Evolutionary conservation across 2,329 filamentous ascomycete genomes (phyloP).

Genomic region (Cytospora chrysosperma): DNA sequence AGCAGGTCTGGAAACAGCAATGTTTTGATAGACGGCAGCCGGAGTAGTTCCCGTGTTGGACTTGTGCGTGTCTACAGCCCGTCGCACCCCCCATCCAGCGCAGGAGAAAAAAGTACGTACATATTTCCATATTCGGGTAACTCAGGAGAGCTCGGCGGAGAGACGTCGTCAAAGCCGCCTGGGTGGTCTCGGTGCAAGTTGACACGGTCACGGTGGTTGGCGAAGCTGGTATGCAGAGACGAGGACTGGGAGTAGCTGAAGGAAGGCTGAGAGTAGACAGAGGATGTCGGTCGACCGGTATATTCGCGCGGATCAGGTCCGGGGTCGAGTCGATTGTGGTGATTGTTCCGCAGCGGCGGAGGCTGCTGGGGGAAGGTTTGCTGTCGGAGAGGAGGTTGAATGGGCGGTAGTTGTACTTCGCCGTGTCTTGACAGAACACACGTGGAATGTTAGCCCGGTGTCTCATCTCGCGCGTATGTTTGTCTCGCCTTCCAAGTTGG

Average conservation of each 20-base stretch:
- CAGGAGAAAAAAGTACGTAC: constrained; percentile 42
- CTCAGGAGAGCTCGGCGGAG: constrained; percentile 59
- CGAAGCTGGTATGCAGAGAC: constrained; percentile 38
- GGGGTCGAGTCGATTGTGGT: not conserved
- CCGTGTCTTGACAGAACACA: not conserved
- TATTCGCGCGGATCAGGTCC: constrained; percentile 14
- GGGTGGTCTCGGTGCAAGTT: constrained; percentile 22
- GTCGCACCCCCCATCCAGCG: too few species aligned
- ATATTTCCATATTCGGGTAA: constrained; percentile 35
- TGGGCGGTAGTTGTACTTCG: constrained; percentile 1
- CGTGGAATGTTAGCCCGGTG: constrained; percentile 2
- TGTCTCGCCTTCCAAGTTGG: not conserved
- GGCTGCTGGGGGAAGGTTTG: constrained; percentile 9
- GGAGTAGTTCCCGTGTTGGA: too few species aligned
- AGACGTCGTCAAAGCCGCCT: constrained; percentile 40
- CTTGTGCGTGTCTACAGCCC: too few species aligned
- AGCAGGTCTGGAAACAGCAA: constrained; percentile 8
- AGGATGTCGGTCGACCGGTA: constrained; percentile 50
- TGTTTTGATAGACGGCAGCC: too few species aligned
- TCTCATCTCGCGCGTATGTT: not conserved
- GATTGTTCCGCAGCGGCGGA: not conserved
- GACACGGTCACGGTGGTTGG: constrained; percentile 24
- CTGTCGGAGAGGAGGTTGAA: constrained; percentile 15
- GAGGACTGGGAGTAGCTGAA: constrained; percentile 41
- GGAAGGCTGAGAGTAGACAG: constrained; percentile 60